A percentile compares a stretch with the other conserved stretches of the same genome.
Conservation (phyloP, 1,284 basidiomycete species). For the Puccinia horiana region DNA sequence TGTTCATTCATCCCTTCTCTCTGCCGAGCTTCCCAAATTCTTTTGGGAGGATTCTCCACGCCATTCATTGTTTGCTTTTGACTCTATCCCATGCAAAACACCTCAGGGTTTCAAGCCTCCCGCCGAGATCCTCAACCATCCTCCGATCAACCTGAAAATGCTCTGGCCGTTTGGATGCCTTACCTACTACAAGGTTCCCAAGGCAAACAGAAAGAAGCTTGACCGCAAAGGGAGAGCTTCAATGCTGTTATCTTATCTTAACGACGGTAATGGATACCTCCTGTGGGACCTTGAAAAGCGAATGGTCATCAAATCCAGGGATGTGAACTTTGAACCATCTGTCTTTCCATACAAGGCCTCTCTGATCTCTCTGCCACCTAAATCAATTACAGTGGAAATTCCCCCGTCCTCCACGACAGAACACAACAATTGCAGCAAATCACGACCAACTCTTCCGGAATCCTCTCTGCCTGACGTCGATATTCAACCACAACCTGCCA, state of each 20-base stretch:
- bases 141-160: neutral
- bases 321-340: neutral
- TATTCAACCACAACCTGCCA: no score
- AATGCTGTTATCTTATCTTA: constrained; percentile 6
- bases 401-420: neutral
- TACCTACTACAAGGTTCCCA: constrained; percentile 12
- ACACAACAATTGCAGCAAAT: no score
- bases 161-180: constrained; percentile 29
- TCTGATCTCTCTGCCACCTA: neutral
- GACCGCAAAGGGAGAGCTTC: neutral
- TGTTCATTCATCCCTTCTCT: neutral
- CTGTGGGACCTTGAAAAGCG: neutral
- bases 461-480: no score
- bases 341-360: neutral
- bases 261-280: neutral
- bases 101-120: constrained; percentile 3
- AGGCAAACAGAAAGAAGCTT: constrained; percentile 5
- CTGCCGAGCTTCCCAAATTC: neutral
- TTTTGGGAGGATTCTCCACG: constrained; percentile 13
- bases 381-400: neutral
- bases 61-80: neutral
- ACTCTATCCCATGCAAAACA: constrained; percentile 20
- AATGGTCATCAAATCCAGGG: neutral
- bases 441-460: no score
- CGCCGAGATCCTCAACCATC: neutral